Base-by-base conservation (phyloP, 306 rosid species). In the Vigna mungo region DNA sequence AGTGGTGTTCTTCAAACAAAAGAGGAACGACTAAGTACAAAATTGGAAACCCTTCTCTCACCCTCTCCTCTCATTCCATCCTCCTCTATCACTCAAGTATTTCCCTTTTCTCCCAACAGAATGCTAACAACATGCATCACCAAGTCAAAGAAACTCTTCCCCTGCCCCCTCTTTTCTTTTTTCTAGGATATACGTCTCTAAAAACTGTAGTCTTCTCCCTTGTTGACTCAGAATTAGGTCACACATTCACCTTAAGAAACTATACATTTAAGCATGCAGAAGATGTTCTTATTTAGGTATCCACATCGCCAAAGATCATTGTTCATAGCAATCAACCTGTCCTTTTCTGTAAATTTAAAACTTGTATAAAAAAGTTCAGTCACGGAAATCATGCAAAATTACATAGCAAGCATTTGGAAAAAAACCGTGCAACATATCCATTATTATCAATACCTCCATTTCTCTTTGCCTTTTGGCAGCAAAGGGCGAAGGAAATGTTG, bases 241-340 rank as follows among this genome's bases (percentile, higher is more conserved):
- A 14, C 2, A n/a, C 37, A 79, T 30, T 65, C 37, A 62, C 34
- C 61, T 23, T 14, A 13, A 46, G 75, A 70, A 55, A 34, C 30
- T 17, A 80, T 54, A 15, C 8, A 11, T 49, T 0, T 80, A 54
- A 27, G 75, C 63, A 46, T 11, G 47, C 70, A 55, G 66, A 78
- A 51, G 64, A 41, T 23, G 55, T 52, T 37, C 61, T 7, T 32
- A 73, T 30, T 61, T 73, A 46, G 71, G 11, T 15, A 30, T 25
- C 13, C 52, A 54, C 15, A 14, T 56, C 27, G 56, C 34, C 63
- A 65, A 54, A 54, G 5, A 63, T 25, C 49, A 54, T 34, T 5
- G 7, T 30, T 30, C 4, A 71, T 32, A 71, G 62, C 23, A 71
- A 43, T 49, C 56, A 62, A 14, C 16, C 23, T 43, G 32, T 54